Conservation (phyloP, 2,329 filamentous ascomycete genomes). For the Didymella sp. region DNA sequence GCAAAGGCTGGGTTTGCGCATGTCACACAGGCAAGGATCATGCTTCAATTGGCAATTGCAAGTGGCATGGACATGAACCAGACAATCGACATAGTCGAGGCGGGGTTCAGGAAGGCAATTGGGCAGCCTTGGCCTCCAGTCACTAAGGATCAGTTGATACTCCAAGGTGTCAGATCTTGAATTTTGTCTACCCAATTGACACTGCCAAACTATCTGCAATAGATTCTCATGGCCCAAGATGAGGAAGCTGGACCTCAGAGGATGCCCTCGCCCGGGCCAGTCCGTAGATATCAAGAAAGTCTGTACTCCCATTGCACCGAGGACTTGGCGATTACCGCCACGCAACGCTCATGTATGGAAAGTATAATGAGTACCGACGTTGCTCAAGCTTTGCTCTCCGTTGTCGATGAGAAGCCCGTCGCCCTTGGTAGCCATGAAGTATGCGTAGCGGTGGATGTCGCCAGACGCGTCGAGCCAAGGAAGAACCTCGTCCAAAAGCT, state of each 20-base stretch:
- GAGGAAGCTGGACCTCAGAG: too few relatives aligned
- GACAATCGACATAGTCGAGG: slow-evolving; percentile 40
- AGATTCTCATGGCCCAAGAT: background rate
- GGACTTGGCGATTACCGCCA: too few relatives aligned
- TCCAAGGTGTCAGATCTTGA: too few relatives aligned
- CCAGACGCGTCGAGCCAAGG: slow-evolving; percentile 41
- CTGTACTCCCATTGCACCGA: too few relatives aligned
- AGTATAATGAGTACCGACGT: slow-evolving; percentile 26
- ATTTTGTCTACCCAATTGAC: background rate
- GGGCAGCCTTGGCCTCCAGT: slow-evolving; percentile 28
- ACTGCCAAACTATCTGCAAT: background rate
- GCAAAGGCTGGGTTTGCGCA: background rate
- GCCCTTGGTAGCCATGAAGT: slow-evolving; percentile 29
- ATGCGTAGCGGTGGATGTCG: slow-evolving; percentile 44
- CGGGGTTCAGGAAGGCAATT: slow-evolving; percentile 33
- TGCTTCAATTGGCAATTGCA: slow-evolving; percentile 42
- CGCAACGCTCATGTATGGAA: background rate
- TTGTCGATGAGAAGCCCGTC: slow-evolving; percentile 27
- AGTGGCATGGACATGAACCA: slow-evolving; percentile 38
- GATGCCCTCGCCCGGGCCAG: too few relatives aligned
- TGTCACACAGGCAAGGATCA: slow-evolving; percentile 30
- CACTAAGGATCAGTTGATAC: too few relatives aligned
- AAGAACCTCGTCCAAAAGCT: slow-evolving; percentile 38
- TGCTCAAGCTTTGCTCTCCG: slow-evolving; percentile 23
- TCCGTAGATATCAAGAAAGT: too few relatives aligned